Evolutionary conservation across 306 rosid genomes (phyloP).

Genomic region (Canavalia gladiata): DNA sequence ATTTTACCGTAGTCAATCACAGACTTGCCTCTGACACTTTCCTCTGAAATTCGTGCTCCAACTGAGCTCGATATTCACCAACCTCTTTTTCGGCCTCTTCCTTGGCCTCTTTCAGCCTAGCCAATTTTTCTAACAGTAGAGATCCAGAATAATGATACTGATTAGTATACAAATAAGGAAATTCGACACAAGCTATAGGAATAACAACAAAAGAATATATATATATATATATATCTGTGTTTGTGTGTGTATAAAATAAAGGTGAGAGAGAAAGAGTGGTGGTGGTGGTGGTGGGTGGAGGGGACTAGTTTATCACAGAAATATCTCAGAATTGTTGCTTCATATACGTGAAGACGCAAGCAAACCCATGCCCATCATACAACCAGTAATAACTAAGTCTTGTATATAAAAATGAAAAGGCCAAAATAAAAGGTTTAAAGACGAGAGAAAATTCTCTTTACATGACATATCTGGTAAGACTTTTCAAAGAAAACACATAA

Average conservation of each 20-base stretch:
- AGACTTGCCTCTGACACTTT: conserved; percentile 68
- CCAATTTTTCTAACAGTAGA: conserved; percentile 68
- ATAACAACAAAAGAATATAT: neutral
- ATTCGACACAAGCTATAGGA: neutral
- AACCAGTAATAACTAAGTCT: conserved; percentile 15
- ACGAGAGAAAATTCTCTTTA: neutral
- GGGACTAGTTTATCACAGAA: neutral
- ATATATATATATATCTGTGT: neutral
- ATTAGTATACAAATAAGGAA: conserved; percentile 27
- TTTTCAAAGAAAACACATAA: neutral
- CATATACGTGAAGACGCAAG: neutral
- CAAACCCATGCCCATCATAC: neutral
- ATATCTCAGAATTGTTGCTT: neutral
- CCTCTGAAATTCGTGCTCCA: conserved; percentile 79
- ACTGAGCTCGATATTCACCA: conserved; percentile 72
- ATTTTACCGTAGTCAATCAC: neutral
- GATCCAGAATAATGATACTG: conserved; percentile 22
- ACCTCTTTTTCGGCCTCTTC: conserved; percentile 90
- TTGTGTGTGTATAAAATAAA: neutral
- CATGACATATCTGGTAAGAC: too few relatives aligned
- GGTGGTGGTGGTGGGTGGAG: neutral
- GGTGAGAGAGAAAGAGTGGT: neutral
- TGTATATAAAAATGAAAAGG: conserved; percentile 19
- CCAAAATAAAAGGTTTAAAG: neutral
- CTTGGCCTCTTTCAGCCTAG: conserved; percentile 88